Base-by-base conservation (phyloP, 495 filamentous ascomycete genomes). In the Annulohypoxylon stygium region DNA sequence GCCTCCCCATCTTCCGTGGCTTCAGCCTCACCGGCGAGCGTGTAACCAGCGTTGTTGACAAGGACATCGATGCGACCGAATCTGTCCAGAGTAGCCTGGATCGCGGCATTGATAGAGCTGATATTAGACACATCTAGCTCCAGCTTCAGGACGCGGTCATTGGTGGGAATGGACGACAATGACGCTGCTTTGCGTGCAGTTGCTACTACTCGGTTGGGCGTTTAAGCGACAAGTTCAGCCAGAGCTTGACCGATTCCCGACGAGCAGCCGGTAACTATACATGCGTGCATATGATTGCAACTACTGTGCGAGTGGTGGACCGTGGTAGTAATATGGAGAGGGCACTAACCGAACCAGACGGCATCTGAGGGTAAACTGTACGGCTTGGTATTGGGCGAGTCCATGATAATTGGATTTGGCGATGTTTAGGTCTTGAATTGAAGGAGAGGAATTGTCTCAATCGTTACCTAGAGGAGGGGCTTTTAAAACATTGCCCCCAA, bases 31-130 rank as follows among this genome's bases (percentile, higher is more conserved):
- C 86, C 86, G 11, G 65, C 48, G 4, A 85, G 78, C 4, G 78
- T 71, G 67, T 87, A 87, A 18, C 87, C 87, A 2, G 87, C 87
- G 55, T 89, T 90, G 79, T 89, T 89, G 69, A 89, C 84, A 18
- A 88, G 74, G 18, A 89, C 83, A 61, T 90, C 86, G 63, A 90
- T 79, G 39, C 82, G 84, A 26, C 75, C 74, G 70, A 87, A 87
- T 39, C 77, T 79, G 0, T 63, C 67, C 1, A 85, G 34, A 0
- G 83, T 74, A 0, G 73, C 65, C 5, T 70, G 30, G 16, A 89
- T 66, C 3, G 86, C 84, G 0, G 77, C 73, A 16, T 80, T 74
- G 60, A 89, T 82, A 9, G 80, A 80, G 10, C 70, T 54, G 16
- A 53, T 67, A 5, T 80, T 81, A 2, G 81, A 83, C 6, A 87